Base-by-base conservation (phyloP, 73 alveolate species). In the Effrenium voratum region DNA sequence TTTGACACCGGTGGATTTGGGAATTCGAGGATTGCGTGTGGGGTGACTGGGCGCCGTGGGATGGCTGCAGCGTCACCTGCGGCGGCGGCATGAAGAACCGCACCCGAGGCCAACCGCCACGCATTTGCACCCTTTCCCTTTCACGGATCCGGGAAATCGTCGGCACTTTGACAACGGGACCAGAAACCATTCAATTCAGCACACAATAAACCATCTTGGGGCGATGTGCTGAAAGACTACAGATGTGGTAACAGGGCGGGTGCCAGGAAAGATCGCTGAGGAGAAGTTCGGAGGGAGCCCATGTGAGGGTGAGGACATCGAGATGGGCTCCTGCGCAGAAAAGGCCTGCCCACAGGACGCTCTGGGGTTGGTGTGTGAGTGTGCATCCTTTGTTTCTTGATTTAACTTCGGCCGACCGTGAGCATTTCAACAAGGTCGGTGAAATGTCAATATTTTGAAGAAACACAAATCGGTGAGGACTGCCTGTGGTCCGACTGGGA, bases 31-130 rank as follows among this genome's bases (percentile, higher is more conserved):
- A 83, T 52, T 83, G 93, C 34, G 49, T 28, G 41, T 83, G 93
- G 93, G 79, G 26, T n/a, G 93, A 83, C 32, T 83, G 93, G 93
- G 63, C 77, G 38, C 93, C 93, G 52, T 83, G 93, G 93, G 50
- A 83, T 52, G 93, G 93, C 46, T 83, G 93, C 76, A 59, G 77
- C 30, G 93, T 41, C 77, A 83, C 93, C 36, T 83, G 93, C 44
- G 93, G 93, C 38, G 93, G 93, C 32, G 93, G 77, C 57, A 52
- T 47, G 15, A 32, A 63, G 76, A 83, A 59, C 12, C 93, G 93
- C 38, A 83, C 93, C 43, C 93, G 93, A 83, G 93, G 93, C 77
- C n/a, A 30, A 15, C 10, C 72, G n/a, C n/a, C 41, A 32, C 60
- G 59, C 22, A 43, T 8, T 4, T 24, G 57, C 43, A 68, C 36